These are phyloP conservation scores for Colletotrichum sp. DNA, from an alignment of 2,329 filamentous ascomycete species.

Conservation along the genomic window DNA sequence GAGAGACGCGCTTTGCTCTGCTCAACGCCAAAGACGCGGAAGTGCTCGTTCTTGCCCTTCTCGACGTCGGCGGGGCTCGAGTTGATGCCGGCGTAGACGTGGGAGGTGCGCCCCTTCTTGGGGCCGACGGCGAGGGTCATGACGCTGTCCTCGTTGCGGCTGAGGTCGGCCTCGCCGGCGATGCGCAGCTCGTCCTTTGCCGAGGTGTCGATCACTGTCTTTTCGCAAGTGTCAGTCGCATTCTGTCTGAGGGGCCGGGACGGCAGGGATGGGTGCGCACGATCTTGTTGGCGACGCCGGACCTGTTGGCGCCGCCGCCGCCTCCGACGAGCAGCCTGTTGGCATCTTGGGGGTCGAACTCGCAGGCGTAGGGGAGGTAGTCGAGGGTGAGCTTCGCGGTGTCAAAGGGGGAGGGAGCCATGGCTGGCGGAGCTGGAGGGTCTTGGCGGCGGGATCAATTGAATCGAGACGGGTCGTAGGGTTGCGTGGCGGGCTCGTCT, in stretches of 20 bases:
- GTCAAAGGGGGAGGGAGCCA: slow-evolving; percentile 45
- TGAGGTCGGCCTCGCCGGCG: slow-evolving; percentile 76
- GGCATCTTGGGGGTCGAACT: slow-evolving; percentile 83
- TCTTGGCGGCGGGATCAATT: background rate
- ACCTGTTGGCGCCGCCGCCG: slow-evolving; percentile 82
- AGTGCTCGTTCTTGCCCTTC: slow-evolving; percentile 82
- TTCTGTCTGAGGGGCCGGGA: background rate
- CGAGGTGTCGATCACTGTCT: slow-evolving; percentile 77
- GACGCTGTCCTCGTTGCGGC: slow-evolving; percentile 86
- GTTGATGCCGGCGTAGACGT: slow-evolving; percentile 82
- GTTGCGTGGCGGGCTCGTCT: background rate
- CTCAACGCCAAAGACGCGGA: slow-evolving; percentile 74
- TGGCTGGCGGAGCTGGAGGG: slow-evolving; percentile 22
- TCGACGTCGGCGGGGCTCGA: slow-evolving; percentile 75
- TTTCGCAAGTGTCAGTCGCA: slow-evolving; percentile 7
- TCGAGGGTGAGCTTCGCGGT: slow-evolving; percentile 70
- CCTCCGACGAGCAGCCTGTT: slow-evolving; percentile 82
- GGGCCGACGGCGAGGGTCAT: slow-evolving; percentile 78
- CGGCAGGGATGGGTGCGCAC: slow-evolving; percentile 49
- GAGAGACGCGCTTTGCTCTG: slow-evolving; percentile 39
- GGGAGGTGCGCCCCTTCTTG: slow-evolving; percentile 44
- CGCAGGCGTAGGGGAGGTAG: slow-evolving; percentile 87
- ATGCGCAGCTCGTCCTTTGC: slow-evolving; percentile 67
- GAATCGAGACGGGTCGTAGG: background rate
- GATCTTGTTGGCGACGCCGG: slow-evolving; percentile 87